Conservation (phyloP, 768 basidiomycete genomes). For the Imleria badia region DNA sequence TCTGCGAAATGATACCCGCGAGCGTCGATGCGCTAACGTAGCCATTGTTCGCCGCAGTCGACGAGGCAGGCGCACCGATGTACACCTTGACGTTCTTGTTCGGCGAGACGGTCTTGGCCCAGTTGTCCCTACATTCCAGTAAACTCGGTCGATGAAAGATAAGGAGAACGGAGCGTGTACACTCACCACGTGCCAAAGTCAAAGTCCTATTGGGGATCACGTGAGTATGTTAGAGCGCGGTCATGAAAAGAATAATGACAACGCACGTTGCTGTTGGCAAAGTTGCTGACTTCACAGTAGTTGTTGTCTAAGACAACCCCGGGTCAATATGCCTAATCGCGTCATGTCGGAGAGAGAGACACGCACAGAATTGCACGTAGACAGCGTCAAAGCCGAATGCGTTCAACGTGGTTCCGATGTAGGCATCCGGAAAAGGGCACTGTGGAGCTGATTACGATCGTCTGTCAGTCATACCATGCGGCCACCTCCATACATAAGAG, state of each 20-base stretch:
- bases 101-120: slow-evolving; percentile 43
- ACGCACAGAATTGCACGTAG: slow-evolving; percentile 49
- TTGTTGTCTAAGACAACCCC: slow-evolving; percentile 41
- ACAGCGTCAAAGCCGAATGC: slow-evolving; percentile 47
- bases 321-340: slow-evolving; percentile 1
- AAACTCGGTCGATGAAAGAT: neutral
- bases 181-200: slow-evolving; percentile 41
- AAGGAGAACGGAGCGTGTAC: neutral
- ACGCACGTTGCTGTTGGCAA: slow-evolving; percentile 43
- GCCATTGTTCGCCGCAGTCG: slow-evolving; percentile 40
- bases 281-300: slow-evolving; percentile 39
- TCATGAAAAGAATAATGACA: neutral
- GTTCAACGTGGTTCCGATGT: slow-evolving; percentile 42
- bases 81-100: slow-evolving; percentile 49
- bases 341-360: neutral
- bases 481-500: neutral
- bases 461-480: slow-evolving; percentile 2
- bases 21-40: slow-evolving; percentile 38
- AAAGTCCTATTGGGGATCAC: slow-evolving; percentile 39
- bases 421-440: slow-evolving; percentile 50
- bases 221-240: neutral
- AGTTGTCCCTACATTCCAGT: slow-evolving; percentile 39
- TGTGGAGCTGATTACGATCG: slow-evolving; percentile 32
- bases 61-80: slow-evolving; percentile 46
- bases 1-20: slow-evolving; percentile 33